Evolutionary conservation across 345 rosid species (phyloP).

Genomic region (Moricandia arvensis): DNA sequence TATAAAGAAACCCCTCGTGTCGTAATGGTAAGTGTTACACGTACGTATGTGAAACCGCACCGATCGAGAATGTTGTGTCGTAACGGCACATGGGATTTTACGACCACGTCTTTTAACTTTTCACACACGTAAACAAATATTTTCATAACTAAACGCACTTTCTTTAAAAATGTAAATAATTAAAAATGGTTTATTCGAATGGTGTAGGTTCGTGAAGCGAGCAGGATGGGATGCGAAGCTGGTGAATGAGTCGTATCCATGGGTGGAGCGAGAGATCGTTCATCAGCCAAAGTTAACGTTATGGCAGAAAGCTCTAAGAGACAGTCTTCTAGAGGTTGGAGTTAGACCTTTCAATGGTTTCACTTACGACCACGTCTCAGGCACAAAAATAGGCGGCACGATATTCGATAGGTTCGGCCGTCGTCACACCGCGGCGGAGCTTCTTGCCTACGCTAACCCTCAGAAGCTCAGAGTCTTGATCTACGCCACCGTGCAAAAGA

Average conservation of each 20-base stretch:
- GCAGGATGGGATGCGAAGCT: conserved; percentile 78
- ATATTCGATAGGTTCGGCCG: conserved; percentile 87
- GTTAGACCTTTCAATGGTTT: conserved; percentile 88
- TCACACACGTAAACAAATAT: conserved; percentile 1
- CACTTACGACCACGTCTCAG: conserved; percentile 82
- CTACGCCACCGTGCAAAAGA: conserved; percentile 73
- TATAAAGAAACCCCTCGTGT: neutral
- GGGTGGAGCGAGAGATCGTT: conserved; percentile 83
- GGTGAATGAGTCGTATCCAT: conserved; percentile 82
- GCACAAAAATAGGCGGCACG: conserved; percentile 96
- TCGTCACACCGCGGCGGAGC: conserved; percentile 91
- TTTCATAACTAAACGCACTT: neutral
- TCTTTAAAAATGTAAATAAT: neutral
- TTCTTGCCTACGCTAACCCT: conserved; percentile 75
- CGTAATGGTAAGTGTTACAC: neutral
- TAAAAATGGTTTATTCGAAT: conserved; percentile 6
- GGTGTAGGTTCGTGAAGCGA: conserved; percentile 63
- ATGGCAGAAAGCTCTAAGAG: conserved; percentile 77
- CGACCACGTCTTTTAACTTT: neutral
- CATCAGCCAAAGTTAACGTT: conserved; percentile 59
- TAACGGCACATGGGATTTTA: neutral
- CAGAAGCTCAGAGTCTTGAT: conserved; percentile 65
- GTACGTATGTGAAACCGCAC: conserved; percentile 30
- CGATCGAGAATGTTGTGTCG: conserved; percentile 33
- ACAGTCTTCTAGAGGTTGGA: conserved; percentile 78